A percentile compares a stretch with the other conserved stretches of the same genome.
These are phyloP conservation scores for Trypanosomatidae sp. DNA, from an alignment of 208 protist genomes.

Conservation along the genomic window DNA sequence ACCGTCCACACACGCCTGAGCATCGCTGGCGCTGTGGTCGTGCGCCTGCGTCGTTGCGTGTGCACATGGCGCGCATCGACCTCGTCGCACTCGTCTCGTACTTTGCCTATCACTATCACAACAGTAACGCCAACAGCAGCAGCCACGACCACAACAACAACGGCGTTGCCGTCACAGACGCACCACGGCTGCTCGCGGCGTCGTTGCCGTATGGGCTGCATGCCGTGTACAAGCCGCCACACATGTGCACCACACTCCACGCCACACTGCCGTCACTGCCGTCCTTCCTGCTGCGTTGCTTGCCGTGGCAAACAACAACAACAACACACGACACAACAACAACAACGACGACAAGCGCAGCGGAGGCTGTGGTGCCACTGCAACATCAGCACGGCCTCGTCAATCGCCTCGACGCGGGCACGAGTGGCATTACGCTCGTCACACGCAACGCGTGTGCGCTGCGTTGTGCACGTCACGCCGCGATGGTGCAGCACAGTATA, in stretches of 20 bases:
- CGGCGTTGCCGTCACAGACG: too few relatives aligned
- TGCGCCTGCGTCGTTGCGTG: too few relatives aligned
- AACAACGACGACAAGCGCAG: background rate
- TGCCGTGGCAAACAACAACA: slow-evolving; percentile 22
- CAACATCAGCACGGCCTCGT: slow-evolving; percentile 62
- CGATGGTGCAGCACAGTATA: slow-evolving; percentile 16
- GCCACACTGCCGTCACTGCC: slow-evolving; percentile 26
- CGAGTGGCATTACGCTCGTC: slow-evolving; percentile 55
- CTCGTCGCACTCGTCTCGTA: too few relatives aligned
- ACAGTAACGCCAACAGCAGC: too few relatives aligned
- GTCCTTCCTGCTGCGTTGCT: slow-evolving; percentile 11
- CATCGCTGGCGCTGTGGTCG: too few relatives aligned
- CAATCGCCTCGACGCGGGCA: slow-evolving; percentile 76
- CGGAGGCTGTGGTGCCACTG: slow-evolving; percentile 11
- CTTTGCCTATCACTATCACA: too few relatives aligned
- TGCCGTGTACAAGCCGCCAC: slow-evolving; percentile 52
- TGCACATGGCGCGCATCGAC: too few relatives aligned
- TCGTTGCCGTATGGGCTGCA: slow-evolving; percentile 34
- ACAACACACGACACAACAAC: background rate
- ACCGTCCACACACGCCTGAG: too few relatives aligned
- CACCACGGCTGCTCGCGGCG: too few relatives aligned
- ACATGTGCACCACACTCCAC: slow-evolving; percentile 48
- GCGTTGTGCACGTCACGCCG: slow-evolving; percentile 11
- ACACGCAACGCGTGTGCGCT: slow-evolving; percentile 12
- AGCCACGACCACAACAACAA: too few relatives aligned